Evolutionary conservation across 768 basidiomycete species (phyloP).

Genomic region (Clitopilus passeckerianus): DNA sequence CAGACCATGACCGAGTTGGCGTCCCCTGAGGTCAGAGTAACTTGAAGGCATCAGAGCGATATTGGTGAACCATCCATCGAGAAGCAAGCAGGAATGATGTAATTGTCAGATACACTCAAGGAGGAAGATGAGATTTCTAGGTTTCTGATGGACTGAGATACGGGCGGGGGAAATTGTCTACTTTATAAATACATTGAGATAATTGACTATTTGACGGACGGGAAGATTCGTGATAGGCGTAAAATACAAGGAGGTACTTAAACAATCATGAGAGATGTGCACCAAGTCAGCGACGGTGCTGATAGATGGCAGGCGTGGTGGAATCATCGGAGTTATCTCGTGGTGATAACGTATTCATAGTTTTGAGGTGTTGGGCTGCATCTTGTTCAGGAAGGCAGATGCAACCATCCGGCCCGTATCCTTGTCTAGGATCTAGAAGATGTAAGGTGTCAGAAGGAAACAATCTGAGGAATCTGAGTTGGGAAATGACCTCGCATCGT

Average conservation of each 20-base stretch:
- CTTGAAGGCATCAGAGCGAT: not conserved
- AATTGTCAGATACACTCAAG: too few species aligned
- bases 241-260: not conserved
- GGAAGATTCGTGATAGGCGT: not conserved
- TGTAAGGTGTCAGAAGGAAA: not conserved
- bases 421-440: conserved; percentile 53
- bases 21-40: not conserved
- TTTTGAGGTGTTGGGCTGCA: conserved; percentile 57
- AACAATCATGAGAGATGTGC: not conserved
- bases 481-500: conserved; percentile 53
- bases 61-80: too few species aligned
- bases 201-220: not conserved
- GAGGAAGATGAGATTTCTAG: not conserved
- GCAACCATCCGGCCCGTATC: conserved; percentile 54
- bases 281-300: too few species aligned
- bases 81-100: too few species aligned
- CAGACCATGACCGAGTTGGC: not conserved
- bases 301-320: not conserved
- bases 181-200: not conserved
- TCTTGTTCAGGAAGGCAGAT: conserved; percentile 67
- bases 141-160: not conserved
- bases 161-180: not conserved
- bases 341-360: conserved; percentile 21
- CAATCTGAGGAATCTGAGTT: conserved; percentile 1
- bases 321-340: not conserved